Evolutionary conservation across 768 basidiomycete genomes (phyloP).

Genomic region (Favolaschia claudopus): DNA sequence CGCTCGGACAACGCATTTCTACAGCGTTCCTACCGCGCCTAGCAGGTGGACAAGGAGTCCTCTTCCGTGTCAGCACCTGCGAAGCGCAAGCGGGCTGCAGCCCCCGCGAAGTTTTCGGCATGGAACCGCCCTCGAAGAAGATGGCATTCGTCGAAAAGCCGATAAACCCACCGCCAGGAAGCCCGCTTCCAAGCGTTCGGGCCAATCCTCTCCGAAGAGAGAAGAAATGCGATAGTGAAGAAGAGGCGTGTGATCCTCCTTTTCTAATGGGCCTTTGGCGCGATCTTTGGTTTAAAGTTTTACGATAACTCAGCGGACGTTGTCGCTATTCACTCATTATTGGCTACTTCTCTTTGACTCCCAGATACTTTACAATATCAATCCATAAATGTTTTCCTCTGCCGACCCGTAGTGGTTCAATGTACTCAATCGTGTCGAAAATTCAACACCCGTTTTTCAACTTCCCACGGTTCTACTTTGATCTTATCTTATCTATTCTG

Average conservation of each 20-base stretch:
- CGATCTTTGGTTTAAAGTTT: not conserved
- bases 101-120: not conserved
- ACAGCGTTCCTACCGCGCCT: too few relatives aligned
- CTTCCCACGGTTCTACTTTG: not conserved
- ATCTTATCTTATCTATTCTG: not conserved
- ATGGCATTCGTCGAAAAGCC: not conserved
- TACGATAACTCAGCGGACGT: too few relatives aligned
- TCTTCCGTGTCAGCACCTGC: too few relatives aligned
- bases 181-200: too few relatives aligned
- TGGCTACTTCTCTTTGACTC: not conserved
- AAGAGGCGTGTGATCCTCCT: slow-evolving; percentile 5
- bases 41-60: too few relatives aligned
- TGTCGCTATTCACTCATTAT: not conserved
- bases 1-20: too few relatives aligned
- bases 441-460: too few relatives aligned
- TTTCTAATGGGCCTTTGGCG: too few relatives aligned
- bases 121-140: not conserved
- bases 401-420: too few relatives aligned
- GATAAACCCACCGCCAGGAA: slow-evolving; percentile 1
- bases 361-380: too few relatives aligned
- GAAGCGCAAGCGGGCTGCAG: slow-evolving; percentile 4
- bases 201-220: not conserved
- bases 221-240: not conserved
- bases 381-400: too few relatives aligned
- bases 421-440: too few relatives aligned